These are phyloP conservation scores for Colletotrichum sp. DNA, from an alignment of 2,329 filamentous ascomycete species.

Conservation along the genomic window DNA sequence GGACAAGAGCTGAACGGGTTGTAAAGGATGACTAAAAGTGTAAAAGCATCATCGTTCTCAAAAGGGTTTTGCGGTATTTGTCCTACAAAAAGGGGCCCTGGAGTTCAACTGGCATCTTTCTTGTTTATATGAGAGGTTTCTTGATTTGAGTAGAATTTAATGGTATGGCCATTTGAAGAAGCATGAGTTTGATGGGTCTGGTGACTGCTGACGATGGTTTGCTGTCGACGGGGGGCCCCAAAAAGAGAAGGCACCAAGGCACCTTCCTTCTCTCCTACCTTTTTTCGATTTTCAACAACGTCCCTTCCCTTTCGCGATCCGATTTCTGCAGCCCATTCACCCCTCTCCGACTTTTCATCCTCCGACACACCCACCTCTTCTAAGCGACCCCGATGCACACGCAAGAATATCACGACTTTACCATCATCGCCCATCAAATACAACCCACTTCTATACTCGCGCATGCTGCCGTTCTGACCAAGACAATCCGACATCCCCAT, in stretches of 20 bases:
- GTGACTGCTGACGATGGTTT: neutral
- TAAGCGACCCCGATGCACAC: neutral
- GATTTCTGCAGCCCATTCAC: neutral
- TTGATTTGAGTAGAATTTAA: neutral
- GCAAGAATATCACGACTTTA: neutral
- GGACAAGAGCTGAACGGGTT: neutral
- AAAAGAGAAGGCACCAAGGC: neutral
- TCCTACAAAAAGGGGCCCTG: slow-evolving; percentile 4
- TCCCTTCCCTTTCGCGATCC: neutral
- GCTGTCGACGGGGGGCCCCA: neutral
- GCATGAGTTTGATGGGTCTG: neutral
- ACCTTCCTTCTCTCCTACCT: neutral
- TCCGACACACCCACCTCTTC: neutral
- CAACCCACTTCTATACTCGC: neutral
- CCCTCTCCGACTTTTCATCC: neutral
- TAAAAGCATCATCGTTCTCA: slow-evolving; percentile 9
- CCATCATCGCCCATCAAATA: neutral
- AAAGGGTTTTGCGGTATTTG: slow-evolving; percentile 1
- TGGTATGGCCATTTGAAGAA: neutral
- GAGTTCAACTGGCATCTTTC: slow-evolving; percentile 13
- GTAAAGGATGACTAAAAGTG: neutral
- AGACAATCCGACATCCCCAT: neutral
- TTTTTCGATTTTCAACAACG: neutral
- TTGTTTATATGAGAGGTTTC: neutral
- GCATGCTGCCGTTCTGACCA: neutral